phyloP scores from a whole-genome alignment of 139 green algal species.

The Tetraselmis chui region DNA sequence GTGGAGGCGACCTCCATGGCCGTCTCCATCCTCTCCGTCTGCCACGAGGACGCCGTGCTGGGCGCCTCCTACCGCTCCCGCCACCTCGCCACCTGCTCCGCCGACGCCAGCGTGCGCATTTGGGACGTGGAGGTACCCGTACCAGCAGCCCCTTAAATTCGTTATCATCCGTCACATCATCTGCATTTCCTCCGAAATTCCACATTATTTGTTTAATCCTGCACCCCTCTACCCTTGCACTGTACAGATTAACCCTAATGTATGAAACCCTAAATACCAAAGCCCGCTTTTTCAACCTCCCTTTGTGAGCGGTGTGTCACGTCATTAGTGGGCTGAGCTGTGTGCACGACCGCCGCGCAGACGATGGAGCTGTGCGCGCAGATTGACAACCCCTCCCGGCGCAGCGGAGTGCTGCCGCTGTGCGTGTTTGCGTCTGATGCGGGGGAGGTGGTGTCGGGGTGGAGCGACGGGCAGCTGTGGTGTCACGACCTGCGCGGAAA shows the following conservation, averaged over 20 bases:
- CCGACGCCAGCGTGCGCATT: neutral
- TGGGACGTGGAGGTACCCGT: neutral
- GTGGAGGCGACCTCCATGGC: neutral
- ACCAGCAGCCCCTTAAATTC: too few species aligned
- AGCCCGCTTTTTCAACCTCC: too few species aligned
- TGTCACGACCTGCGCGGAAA: constrained; percentile 8
- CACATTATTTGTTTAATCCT: too few species aligned
- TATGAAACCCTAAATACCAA: too few species aligned
- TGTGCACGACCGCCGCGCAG: neutral
- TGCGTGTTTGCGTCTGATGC: constrained; percentile 8
- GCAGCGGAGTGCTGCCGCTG: neutral
- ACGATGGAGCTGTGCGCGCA: neutral
- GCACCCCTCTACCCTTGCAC: too few species aligned
- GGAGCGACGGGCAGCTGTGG: constrained; percentile 18
- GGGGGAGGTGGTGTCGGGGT: constrained; percentile 19
- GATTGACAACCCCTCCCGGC: constrained; percentile 2
- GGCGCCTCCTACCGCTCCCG: neutral
- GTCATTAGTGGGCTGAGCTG: too few species aligned
- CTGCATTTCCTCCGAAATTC: too few species aligned
- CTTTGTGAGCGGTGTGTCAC: too few species aligned
- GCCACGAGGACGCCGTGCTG: neutral
- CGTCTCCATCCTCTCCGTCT: neutral
- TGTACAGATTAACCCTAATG: too few species aligned
- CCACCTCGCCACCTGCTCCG: neutral
- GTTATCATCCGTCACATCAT: too few species aligned